Evolutionary conservation across 1,284 basidiomycete species (phyloP).

Genomic region (Ustilago shanxiensis): DNA sequence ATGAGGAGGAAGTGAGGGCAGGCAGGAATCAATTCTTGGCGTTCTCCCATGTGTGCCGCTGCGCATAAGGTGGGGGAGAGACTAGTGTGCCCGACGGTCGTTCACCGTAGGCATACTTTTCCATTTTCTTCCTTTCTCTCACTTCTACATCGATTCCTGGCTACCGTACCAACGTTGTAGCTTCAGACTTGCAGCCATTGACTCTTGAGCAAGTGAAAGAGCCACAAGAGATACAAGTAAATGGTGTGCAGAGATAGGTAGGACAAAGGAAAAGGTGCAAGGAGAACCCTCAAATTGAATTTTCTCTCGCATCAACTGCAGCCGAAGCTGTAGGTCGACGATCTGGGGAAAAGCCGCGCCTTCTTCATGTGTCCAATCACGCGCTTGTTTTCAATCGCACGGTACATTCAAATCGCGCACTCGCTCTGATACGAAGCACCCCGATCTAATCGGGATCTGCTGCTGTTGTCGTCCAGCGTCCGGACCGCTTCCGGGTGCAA

Average conservation of each 20-base stretch:
- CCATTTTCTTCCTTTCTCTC: no score
- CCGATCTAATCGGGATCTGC: no score
- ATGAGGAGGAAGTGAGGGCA: neutral
- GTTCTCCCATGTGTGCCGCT: neutral
- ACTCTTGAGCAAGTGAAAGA: no score
- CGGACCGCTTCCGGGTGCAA: no score
- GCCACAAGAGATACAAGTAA: no score
- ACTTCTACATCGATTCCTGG: no score
- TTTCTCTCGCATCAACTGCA: slow-evolving; percentile 4
- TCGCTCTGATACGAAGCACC: neutral
- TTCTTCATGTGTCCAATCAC: neutral
- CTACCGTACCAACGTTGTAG: no score
- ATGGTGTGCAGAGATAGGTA: neutral
- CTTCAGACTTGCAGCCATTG: no score
- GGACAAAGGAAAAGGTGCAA: neutral
- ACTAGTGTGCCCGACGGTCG: neutral
- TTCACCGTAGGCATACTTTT: neutral
- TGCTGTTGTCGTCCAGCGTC: no score
- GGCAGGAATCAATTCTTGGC: neutral
- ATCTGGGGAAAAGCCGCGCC: slow-evolving; percentile 3
- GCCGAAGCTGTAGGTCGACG: slow-evolving; percentile 4
- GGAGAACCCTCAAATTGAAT: neutral
- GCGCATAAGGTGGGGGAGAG: neutral
- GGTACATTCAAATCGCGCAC: neutral
- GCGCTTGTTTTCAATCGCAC: neutral